Evolutionary conservation across 1,139 yeast genomes (phyloP).

Genomic region (Meyerozyma athensensis): DNA sequence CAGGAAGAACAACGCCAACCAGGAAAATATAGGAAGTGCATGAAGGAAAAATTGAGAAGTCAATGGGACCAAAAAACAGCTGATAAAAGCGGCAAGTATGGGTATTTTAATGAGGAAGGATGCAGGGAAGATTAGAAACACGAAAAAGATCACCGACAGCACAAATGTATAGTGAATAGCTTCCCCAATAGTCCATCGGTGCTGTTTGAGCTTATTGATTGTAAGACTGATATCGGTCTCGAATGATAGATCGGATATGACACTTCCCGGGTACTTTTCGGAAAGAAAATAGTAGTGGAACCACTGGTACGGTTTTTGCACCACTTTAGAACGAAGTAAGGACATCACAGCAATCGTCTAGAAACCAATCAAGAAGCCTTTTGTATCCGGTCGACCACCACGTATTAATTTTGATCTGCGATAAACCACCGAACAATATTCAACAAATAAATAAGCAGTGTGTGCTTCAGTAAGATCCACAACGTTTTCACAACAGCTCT

Average conservation of each 20-base stretch:
- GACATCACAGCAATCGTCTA: constrained; percentile 12
- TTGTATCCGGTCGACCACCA: no score
- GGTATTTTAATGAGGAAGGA: constrained; percentile 42
- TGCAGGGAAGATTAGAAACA: constrained; percentile 51
- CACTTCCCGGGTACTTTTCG: constrained; percentile 54
- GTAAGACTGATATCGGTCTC: constrained; percentile 53
- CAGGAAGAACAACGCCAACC: constrained; percentile 82
- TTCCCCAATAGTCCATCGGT: constrained; percentile 45
- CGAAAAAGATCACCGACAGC: constrained; percentile 45
- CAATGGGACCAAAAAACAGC: constrained; percentile 56
- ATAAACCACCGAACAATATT: no score
- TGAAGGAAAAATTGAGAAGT: constrained; percentile 82
- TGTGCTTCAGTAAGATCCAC: no score
- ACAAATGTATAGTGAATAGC: constrained; percentile 49
- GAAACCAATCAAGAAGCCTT: no score
- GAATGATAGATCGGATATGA: constrained; percentile 53
- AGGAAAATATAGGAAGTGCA: constrained; percentile 81
- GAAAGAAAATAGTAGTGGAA: constrained; percentile 51
- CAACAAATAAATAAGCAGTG: no score
- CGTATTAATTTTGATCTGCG: no score
- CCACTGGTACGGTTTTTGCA: constrained; percentile 39
- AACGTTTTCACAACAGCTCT: no score
- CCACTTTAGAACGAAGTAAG: constrained; percentile 29
- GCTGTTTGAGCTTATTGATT: constrained; percentile 43
- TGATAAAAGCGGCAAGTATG: constrained; percentile 29